These are phyloP conservation scores for Acarospora socialis DNA, from an alignment of 2,329 filamentous ascomycete genomes.

Conservation along the genomic window DNA sequence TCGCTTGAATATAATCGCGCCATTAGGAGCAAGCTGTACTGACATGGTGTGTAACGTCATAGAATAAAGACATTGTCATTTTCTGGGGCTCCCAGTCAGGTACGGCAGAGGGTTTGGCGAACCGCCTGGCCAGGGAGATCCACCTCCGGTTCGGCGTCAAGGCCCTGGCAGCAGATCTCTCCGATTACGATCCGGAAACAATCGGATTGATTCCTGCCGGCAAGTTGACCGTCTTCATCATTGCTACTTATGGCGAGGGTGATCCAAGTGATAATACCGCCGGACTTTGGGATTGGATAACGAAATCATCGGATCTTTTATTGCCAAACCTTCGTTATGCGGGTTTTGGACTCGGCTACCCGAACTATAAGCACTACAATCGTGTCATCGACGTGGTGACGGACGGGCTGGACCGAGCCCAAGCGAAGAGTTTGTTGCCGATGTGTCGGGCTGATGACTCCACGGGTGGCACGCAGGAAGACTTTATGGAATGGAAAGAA, in stretches of 20 bases:
- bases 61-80: slow-evolving; percentile 11
- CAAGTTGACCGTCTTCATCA: slow-evolving; percentile 23
- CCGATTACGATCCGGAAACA: slow-evolving; percentile 12
- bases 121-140: slow-evolving; percentile 12
- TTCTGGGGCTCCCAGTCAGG: slow-evolving; percentile 17
- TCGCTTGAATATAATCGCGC: too few species aligned
- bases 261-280: slow-evolving; percentile 26
- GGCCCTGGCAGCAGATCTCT: slow-evolving; percentile 12
- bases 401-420: slow-evolving; percentile 20
- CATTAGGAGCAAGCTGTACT: too few species aligned
- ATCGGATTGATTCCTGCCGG: slow-evolving; percentile 12
- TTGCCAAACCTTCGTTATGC: slow-evolving; percentile 24
- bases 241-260: slow-evolving; percentile 26
- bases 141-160: slow-evolving; percentile 1
- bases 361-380: slow-evolving; percentile 35
- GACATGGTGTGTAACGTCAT: background rate
- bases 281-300: slow-evolving; percentile 23
- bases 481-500: slow-evolving; percentile 30
- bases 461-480: slow-evolving; percentile 29
- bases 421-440: slow-evolving; percentile 21
- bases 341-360: slow-evolving; percentile 33
- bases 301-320: slow-evolving; percentile 13
- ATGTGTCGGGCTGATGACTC: slow-evolving; percentile 28
- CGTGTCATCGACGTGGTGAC: slow-evolving; percentile 26
- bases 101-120: slow-evolving; percentile 13